Percentiles rank a stretch among this genome's conserved stretches.
Evolutionary conservation across 257 asterid genomes (phyloP).

Genomic region (Lithospermum erythrorhizon): DNA sequence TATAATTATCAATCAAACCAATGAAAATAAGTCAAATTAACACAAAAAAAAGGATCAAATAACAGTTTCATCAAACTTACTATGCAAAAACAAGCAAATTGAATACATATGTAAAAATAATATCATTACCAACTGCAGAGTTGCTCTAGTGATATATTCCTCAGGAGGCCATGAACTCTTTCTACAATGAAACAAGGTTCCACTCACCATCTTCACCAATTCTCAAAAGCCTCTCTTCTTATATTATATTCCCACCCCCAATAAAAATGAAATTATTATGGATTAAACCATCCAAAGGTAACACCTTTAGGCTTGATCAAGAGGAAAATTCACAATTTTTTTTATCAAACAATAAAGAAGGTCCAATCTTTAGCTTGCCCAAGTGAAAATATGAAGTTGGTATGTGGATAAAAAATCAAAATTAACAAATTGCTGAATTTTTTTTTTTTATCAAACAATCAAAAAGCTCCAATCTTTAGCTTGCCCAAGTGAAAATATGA

Average conservation of each 20-base stretch:
- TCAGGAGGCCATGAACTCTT: constrained; percentile 96
- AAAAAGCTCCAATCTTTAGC: no score
- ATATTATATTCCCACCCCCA: neutral
- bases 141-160: constrained; percentile 67
- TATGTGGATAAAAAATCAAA: neutral
- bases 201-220: constrained; percentile 58
- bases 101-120: neutral
- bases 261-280: no score
- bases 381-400: neutral
- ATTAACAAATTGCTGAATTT: no score
- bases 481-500: no score
- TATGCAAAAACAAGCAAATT: no score
- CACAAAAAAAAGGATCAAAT: neutral
- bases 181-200: constrained; percentile 68
- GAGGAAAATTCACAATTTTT: neutral
- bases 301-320: neutral
- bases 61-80: neutral
- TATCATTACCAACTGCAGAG: constrained; percentile 79
- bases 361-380: neutral
- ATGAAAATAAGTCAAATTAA: neutral
- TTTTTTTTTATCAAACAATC: no score
- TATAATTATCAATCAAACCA: neutral
- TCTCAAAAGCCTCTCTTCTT: neutral
- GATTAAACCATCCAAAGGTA: no score
- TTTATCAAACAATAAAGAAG: neutral